Base-by-base conservation (phyloP, 23 red algal genomes). In the Gracilaria gracilis region DNA sequence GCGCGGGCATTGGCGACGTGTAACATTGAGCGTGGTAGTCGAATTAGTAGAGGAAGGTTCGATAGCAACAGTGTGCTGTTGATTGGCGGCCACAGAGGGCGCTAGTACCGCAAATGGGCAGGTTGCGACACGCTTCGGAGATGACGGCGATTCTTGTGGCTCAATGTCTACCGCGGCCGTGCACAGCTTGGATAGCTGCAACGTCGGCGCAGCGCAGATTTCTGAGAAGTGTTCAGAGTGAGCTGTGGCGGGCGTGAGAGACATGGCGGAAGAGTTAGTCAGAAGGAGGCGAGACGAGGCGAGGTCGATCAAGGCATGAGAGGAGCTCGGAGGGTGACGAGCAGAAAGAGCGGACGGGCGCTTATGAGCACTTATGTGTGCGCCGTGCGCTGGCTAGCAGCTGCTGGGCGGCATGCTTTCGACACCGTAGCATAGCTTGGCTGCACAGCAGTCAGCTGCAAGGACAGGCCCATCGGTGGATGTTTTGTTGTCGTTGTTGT, bases 1-100 rank as follows among this genome's bases (percentile, higher is more conserved):
- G 25, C 46, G 74, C 25, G 87, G 87, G 29, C 87, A 90, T 37
- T 65, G 79, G 19, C 79, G 79, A 82, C 40, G 79, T 25, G 38
- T 44, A 53, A 65, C 79, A 61, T 62, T 65, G 11, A 82, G 23
- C 24, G 79, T 82, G 25, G 72, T 77, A 1, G 72, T 77, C 0
- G 72, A 46, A 50, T 46, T 31, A 16, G 42, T 37, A 51, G 39
- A 11, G 2, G 20, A 25, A 29, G 72, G 40, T 51, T 15, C n/a
- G n/a, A 77, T 77, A 0, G 72, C 72, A 17, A 77, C 72, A 0
- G 72, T 51, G 0, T 77, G 40, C 9, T 34, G n/a, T 50, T 13
- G 46, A 19, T 49, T 9, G 27, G 27, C 38, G 0, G 72, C 20
- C 13, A 23, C 15, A 37, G 69, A 25, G 1, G 72, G 0, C 21